A percentile compares a stretch with the other conserved stretches of the same genome.
phyloP scores from a whole-genome alignment of 306 rosid genomes.

The Macrotyloma uniflorum region DNA sequence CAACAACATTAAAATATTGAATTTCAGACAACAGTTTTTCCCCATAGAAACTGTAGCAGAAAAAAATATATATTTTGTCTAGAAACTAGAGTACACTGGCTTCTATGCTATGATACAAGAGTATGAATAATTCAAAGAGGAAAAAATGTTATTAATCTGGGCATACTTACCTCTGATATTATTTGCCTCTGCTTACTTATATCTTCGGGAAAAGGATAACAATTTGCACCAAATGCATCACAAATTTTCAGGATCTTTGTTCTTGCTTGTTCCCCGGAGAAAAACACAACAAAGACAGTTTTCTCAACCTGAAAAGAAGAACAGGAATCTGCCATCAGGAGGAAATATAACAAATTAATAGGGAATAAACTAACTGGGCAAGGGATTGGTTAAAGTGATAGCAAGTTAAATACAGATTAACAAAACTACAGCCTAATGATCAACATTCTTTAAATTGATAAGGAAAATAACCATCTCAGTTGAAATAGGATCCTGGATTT shows the following conservation, averaged over 20 bases:
- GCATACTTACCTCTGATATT: conserved; percentile 72
- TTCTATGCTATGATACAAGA: neutral
- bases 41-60: conserved; percentile 12
- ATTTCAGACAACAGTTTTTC: neutral
- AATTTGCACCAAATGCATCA: conserved; percentile 90
- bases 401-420: conserved; percentile 9
- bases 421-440: conserved; percentile 6
- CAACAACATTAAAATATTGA: neutral
- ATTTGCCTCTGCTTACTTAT: conserved; percentile 78
- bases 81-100: conserved; percentile 1
- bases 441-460: conserved; percentile 29
- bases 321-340: neutral
- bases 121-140: neutral
- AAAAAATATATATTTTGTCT: neutral
- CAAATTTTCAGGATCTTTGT: conserved; percentile 84
- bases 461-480: conserved; percentile 68
- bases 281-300: conserved; percentile 81
- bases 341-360: conserved; percentile 1
- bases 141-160: conserved; percentile 32
- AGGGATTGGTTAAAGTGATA: conserved; percentile 1
- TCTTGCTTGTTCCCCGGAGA: conserved; percentile 90
- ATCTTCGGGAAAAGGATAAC: conserved; percentile 93
- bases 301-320: conserved; percentile 73
- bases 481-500: conserved; percentile 78
- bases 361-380: conserved; percentile 6